Evolutionary conservation across 306 rosid genomes (phyloP).

Genomic region (Senna tora): DNA sequence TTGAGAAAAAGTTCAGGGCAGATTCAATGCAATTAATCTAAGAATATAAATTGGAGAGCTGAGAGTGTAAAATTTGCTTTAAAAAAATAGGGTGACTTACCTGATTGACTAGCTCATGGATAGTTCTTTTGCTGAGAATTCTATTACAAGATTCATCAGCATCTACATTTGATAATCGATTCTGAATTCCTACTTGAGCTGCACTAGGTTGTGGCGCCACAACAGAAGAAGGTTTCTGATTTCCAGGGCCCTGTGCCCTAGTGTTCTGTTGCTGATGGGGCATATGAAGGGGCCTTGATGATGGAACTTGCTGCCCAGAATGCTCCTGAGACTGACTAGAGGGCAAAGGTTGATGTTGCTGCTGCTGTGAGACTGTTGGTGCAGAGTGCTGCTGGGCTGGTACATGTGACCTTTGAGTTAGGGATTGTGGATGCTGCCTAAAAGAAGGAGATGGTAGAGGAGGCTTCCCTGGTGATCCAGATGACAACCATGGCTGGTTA

Average conservation of each 20-base stretch:
- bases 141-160: constrained; percentile 71
- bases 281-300: constrained; percentile 63
- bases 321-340: constrained; percentile 69
- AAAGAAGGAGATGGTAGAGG: constrained; percentile 77
- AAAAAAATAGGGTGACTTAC: constrained; percentile 37
- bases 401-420: constrained; percentile 78
- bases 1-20: background rate
- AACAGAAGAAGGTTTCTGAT: constrained; percentile 64
- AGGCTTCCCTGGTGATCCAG: constrained; percentile 91
- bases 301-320: constrained; percentile 62
- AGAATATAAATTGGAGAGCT: background rate
- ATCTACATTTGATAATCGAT: constrained; percentile 54
- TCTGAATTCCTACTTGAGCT: constrained; percentile 55
- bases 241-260: constrained; percentile 63
- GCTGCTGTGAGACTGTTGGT: constrained; percentile 53
- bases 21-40: background rate
- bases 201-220: constrained; percentile 56
- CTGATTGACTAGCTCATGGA: constrained; percentile 86
- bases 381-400: constrained; percentile 60
- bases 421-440: constrained; percentile 75
- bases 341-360: constrained; percentile 57
- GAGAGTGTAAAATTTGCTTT: background rate
- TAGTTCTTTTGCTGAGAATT: constrained; percentile 91
- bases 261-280: constrained; percentile 75
- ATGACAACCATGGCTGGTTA: constrained; percentile 91